phyloP scores from a whole-genome alignment of 1,139 yeast genomes.

The Geotrichum fermentans region DNA sequence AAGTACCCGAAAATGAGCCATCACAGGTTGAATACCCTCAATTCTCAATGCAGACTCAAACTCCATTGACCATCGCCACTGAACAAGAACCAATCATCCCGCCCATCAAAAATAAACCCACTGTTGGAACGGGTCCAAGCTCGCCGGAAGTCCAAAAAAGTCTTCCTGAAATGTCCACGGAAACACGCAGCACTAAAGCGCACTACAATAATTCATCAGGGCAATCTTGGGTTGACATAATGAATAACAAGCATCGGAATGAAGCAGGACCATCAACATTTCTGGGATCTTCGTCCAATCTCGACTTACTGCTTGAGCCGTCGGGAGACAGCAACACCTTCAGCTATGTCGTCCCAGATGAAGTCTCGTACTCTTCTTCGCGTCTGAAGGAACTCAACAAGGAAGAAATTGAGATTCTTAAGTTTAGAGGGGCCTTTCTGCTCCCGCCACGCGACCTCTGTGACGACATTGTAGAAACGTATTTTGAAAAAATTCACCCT shows the following conservation, averaged over 20 bases:
- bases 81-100: too few relatives aligned
- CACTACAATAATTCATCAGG: not conserved
- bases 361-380: slow-evolving; percentile 27
- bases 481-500: slow-evolving; percentile 65
- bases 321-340: slow-evolving; percentile 32
- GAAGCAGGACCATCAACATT: slow-evolving; percentile 28
- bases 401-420: slow-evolving; percentile 63
- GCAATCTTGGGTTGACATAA: slow-evolving; percentile 1
- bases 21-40: too few relatives aligned
- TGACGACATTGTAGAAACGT: slow-evolving; percentile 57
- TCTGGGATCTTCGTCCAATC: slow-evolving; percentile 36
- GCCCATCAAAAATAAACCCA: too few relatives aligned
- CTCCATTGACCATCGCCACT: not conserved
- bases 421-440: slow-evolving; percentile 65
- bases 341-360: slow-evolving; percentile 38
- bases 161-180: too few relatives aligned
- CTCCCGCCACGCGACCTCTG: slow-evolving; percentile 61
- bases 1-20: not conserved
- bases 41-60: not conserved
- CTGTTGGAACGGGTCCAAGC: too few relatives aligned
- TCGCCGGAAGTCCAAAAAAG: too few relatives aligned
- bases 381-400: slow-evolving; percentile 46
- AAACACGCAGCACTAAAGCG: too few relatives aligned
- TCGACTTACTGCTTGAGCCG: slow-evolving; percentile 34
- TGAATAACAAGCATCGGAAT: not conserved